phyloP scores from a whole-genome alignment of 139 green algal genomes.

The Microglena sp. region DNA sequence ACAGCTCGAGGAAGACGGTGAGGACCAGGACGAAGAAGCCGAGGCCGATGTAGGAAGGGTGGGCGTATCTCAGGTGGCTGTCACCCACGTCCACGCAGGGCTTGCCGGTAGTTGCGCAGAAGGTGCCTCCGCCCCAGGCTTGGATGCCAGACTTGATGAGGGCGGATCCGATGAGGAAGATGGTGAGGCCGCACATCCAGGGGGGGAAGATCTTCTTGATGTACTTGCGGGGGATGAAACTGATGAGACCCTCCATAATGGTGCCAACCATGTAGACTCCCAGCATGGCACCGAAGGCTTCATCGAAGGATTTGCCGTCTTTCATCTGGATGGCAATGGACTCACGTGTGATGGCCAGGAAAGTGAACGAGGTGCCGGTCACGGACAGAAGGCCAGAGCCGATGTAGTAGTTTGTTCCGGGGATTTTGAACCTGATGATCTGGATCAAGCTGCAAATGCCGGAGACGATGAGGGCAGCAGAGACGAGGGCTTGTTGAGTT shows the following conservation, averaged over 20 bases:
- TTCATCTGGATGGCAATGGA: conserved; percentile 1
- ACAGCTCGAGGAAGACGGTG: conserved; percentile 55
- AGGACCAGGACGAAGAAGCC: conserved; percentile 39
- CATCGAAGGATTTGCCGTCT: conserved; percentile 13
- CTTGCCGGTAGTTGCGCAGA: conserved; percentile 44
- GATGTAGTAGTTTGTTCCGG: conserved; percentile 9
- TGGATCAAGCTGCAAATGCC: conserved; percentile 34
- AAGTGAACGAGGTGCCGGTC: conserved; percentile 53
- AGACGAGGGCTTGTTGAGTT: not conserved
- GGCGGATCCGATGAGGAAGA: conserved; percentile 51
- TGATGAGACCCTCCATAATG: conserved; percentile 43
- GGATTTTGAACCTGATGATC: conserved; percentile 14
- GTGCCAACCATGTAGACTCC: conserved; percentile 42
- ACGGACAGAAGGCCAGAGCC: conserved; percentile 52
- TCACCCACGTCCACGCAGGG: conserved; percentile 43
- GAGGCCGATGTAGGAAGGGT: conserved; percentile 41
- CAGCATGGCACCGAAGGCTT: conserved; percentile 42
- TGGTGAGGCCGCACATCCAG: conserved; percentile 45
- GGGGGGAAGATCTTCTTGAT: conserved; percentile 41
- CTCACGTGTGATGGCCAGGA: conserved; percentile 26
- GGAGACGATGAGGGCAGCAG: conserved; percentile 37
- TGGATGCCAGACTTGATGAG: conserved; percentile 48
- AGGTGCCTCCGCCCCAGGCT: conserved; percentile 57
- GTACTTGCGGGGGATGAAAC: conserved; percentile 40
- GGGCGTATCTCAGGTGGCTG: conserved; percentile 44